Conservation (phyloP, 2,329 filamentous ascomycete species). For the Verticillium alfalfae region DNA sequence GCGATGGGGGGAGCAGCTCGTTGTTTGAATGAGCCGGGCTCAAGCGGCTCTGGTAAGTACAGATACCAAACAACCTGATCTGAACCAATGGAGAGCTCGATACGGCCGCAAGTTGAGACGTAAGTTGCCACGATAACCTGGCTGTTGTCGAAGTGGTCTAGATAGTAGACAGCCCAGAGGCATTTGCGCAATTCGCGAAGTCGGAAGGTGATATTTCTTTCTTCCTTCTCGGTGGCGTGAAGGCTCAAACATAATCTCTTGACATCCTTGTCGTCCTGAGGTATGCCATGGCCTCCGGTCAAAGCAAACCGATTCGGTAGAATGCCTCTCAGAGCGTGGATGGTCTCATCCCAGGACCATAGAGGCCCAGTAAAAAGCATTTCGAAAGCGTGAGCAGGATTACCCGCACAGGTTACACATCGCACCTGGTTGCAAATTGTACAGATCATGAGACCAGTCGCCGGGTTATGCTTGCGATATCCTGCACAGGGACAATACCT, state of each 20-base stretch:
- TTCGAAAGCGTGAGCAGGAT: slow-evolving; percentile 26
- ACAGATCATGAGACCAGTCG: slow-evolving; percentile 19
- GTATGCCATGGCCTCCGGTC: neutral
- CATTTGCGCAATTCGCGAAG: neutral
- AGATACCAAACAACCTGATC: slow-evolving; percentile 9
- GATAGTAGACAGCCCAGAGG: neutral
- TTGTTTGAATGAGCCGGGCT: neutral
- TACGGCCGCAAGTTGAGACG: slow-evolving; percentile 2
- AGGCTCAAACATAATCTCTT: neutral
- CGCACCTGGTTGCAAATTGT: slow-evolving; percentile 25
- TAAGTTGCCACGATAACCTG: slow-evolving; percentile 8
- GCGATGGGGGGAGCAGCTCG: neutral
- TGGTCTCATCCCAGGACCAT: neutral
- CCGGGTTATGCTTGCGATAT: slow-evolving; percentile 20
- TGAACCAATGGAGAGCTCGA: slow-evolving; percentile 6
- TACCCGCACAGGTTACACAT: slow-evolving; percentile 30
- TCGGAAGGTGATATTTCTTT: neutral
- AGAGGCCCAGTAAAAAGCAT: neutral
- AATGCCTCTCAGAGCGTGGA: neutral
- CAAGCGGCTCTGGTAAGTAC: neutral
- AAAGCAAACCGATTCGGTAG: neutral
- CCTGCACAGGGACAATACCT: slow-evolving; percentile 29
- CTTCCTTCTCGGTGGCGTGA: neutral
- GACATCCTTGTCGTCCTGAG: neutral
- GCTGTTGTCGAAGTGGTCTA: neutral